These are phyloP conservation scores for Plantago rigida DNA, from an alignment of 305 asterid species.

Conservation along the genomic window DNA sequence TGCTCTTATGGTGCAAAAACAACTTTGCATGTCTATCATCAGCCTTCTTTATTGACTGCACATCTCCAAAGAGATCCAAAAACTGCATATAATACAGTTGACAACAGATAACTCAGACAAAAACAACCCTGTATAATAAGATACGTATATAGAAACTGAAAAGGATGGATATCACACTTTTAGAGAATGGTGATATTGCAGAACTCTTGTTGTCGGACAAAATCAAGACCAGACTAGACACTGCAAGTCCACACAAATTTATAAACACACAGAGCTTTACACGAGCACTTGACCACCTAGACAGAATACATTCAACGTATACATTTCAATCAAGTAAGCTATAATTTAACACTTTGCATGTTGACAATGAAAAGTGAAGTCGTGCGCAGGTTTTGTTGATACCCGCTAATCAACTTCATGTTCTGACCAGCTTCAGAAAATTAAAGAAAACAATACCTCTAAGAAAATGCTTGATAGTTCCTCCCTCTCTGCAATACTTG, in stretches of 20 bases:
- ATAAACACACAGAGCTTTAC: too few species aligned
- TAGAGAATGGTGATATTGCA: too few species aligned
- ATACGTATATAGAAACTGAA: background rate
- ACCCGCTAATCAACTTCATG: slow-evolving; percentile 3
- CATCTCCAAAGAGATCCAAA: slow-evolving; percentile 90
- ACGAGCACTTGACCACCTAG: too few species aligned
- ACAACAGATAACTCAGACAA: slow-evolving; percentile 16
- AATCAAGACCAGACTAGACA: too few species aligned
- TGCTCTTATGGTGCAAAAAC: slow-evolving; percentile 66
- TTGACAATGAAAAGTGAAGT: background rate
- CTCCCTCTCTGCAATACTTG: slow-evolving; percentile 77
- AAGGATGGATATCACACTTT: background rate
- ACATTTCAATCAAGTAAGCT: background rate
- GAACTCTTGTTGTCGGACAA: too few species aligned
- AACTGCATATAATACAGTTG: slow-evolving; percentile 46
- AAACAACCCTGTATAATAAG: slow-evolving; percentile 1
- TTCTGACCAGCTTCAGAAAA: background rate
- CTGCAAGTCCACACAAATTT: too few species aligned
- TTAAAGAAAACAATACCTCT: slow-evolving; percentile 51
- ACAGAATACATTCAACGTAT: too few species aligned
- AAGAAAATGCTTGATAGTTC: slow-evolving; percentile 86
- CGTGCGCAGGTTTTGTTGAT: background rate
- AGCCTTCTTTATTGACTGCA: slow-evolving; percentile 60
- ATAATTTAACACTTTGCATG: background rate
- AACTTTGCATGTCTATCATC: slow-evolving; percentile 80